Percentiles rank a stretch among this genome's conserved stretches.
phyloP scores from a whole-genome alignment of 2,329 filamentous ascomycete genomes.

The Diaporthe sp. region DNA sequence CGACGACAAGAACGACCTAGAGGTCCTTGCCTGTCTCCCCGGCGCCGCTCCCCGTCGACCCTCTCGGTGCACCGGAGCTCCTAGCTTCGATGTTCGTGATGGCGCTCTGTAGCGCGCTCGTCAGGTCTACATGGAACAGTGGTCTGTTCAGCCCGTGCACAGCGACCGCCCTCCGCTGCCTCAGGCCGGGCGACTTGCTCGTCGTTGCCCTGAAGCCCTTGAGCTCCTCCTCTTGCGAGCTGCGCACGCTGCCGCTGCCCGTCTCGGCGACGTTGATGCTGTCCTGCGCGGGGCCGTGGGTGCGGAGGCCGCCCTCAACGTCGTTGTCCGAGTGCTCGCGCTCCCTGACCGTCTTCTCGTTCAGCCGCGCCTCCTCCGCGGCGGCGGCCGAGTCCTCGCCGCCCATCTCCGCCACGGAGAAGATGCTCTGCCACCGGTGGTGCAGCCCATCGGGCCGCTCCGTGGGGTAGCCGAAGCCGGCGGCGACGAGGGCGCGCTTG shows the following conservation, averaged over 20 bases:
- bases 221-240: constrained; percentile 44
- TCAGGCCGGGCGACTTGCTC: constrained; percentile 45
- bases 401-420: constrained; percentile 87
- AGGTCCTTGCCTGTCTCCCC: constrained; percentile 12
- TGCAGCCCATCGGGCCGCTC: constrained; percentile 60
- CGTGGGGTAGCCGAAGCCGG: constrained; percentile 88
- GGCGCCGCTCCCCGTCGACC: constrained; percentile 33
- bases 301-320: constrained; percentile 31
- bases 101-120: constrained; percentile 87
- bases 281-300: constrained; percentile 3
- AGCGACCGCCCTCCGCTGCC: constrained; percentile 66
- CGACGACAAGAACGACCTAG: constrained; percentile 30
- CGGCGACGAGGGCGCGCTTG: constrained; percentile 86
- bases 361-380: constrained; percentile 71
- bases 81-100: constrained; percentile 79
- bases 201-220: constrained; percentile 44
- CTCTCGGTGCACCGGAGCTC: constrained; percentile 39
- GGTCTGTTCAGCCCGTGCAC: constrained; percentile 90
- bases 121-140: constrained; percentile 93
- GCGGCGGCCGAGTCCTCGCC: constrained; percentile 76
- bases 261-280: constrained; percentile 34
- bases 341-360: constrained; percentile 57
- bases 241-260: constrained; percentile 33
- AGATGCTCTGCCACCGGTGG: constrained; percentile 91
- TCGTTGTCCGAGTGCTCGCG: constrained; percentile 14